These are phyloP conservation scores for Phytophthora boehmeriae DNA, from an alignment of 352 stramenopile species.

Conservation along the genomic window DNA sequence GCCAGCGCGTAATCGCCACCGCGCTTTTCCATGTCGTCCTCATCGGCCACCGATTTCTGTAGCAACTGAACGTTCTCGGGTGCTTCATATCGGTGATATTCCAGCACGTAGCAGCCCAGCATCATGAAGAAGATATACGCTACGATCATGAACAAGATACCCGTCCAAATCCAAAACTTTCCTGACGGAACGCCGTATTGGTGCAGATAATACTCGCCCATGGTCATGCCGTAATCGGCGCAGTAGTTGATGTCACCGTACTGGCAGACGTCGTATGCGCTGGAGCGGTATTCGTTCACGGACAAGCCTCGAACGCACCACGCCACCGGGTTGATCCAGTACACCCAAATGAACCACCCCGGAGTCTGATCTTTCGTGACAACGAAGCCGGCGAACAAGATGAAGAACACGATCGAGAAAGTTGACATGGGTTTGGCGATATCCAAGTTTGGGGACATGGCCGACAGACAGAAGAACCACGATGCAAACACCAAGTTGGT, in stretches of 20 bases:
- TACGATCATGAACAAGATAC: slow-evolving; percentile 33
- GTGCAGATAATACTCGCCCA: slow-evolving; percentile 39
- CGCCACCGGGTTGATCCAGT: slow-evolving; percentile 48
- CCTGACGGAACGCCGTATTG: slow-evolving; percentile 30
- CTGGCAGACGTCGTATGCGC: slow-evolving; percentile 26
- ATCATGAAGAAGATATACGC: slow-evolving; percentile 37
- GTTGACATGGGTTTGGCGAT: slow-evolving; percentile 50
- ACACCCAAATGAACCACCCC: slow-evolving; percentile 27
- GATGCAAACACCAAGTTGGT: slow-evolving; percentile 53
- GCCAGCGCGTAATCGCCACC: slow-evolving; percentile 6
- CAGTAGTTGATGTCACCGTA: slow-evolving; percentile 27
- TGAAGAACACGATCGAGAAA: slow-evolving; percentile 43
- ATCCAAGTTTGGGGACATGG: slow-evolving; percentile 34
- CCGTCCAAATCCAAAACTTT: slow-evolving; percentile 31
- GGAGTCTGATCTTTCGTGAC: slow-evolving; percentile 45
- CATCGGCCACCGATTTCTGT: neutral
- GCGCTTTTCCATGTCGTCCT: slow-evolving; percentile 20
- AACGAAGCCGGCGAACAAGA: slow-evolving; percentile 59
- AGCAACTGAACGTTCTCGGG: slow-evolving; percentile 24
- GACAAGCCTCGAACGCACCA: slow-evolving; percentile 19
- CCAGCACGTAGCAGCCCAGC: slow-evolving; percentile 32
- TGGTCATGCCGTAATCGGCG: slow-evolving; percentile 24
- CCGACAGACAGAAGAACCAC: slow-evolving; percentile 57
- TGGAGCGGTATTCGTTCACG: slow-evolving; percentile 36
- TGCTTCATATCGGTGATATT: slow-evolving; percentile 37